Evolutionary conservation across 345 rosid species (phyloP), one percentile per base, ranked within the genome.

Genomic region (Fremontodendron californicum): DNA sequence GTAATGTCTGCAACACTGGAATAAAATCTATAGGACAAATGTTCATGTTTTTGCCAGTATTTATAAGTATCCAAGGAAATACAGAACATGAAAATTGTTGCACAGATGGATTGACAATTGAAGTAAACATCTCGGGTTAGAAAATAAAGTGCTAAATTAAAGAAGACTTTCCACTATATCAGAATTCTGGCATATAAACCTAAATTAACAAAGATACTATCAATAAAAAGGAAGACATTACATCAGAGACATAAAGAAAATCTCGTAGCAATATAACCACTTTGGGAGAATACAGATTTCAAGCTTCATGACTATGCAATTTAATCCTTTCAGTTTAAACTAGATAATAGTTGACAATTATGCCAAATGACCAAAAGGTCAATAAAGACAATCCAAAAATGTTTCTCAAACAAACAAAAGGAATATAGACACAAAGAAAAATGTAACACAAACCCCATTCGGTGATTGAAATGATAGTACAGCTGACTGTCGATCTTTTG

Each of bases 401-500:
- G 9, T 39, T 74, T 25, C 6, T 42, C 19, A 58, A 73, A 42
- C 72, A 51, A 54, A 79, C 54, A 37, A 77, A 71, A 67, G 35
- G 18, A 77, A 52, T 9, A n/a, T 37, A 68, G 16, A 51, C 7
- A 12, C 46, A 40, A 11, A 63, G 13, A 33, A 55, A 78, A 78
- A 77, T 42, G 72, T 52, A 77, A 64, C 35, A 78, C 85, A 48
- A 75, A 79, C 99, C 93, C 88, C 88, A 78, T 85, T 85, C 61
- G 92, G 88, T 78, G 88, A 87, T 82, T 86, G 87, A 79, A 93
- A 95, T 68, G 89, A 86, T 65, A 74, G 78, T 63, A 95, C 98
- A 80, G 98, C 99, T 76, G 87, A 82, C 79, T 95, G 96, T 84
- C 99, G 89, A 79, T 95, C 98, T 87, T 86, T 89, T 46, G 99